Evolutionary conservation across 1,284 basidiomycete species (phyloP).

Genomic region (Grifola frondosa): DNA sequence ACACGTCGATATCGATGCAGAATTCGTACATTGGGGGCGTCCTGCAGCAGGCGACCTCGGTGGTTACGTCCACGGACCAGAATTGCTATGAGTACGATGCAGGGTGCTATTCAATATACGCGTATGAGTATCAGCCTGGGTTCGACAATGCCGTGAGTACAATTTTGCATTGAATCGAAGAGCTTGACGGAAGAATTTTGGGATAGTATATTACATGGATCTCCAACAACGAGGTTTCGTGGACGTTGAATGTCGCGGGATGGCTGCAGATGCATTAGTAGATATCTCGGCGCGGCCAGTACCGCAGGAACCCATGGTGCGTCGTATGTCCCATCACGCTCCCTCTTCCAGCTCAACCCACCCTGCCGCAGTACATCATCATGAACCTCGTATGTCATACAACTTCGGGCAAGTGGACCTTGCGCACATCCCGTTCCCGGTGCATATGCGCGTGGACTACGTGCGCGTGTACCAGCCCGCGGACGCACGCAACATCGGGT

Average conservation of each 20-base stretch:
- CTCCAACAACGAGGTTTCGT: slow-evolving; percentile 48
- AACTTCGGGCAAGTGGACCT: slow-evolving; percentile 55
- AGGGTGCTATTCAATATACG: slow-evolving; percentile 49
- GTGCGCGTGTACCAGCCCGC: slow-evolving; percentile 56
- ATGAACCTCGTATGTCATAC: slow-evolving; percentile 52
- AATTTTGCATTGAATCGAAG: slow-evolving; percentile 8
- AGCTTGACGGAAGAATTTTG: slow-evolving; percentile 20
- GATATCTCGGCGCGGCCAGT: slow-evolving; percentile 60
- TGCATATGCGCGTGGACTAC: slow-evolving; percentile 56
- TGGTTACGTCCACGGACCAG: slow-evolving; percentile 45
- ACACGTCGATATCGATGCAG: slow-evolving; percentile 45
- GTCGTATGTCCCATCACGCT: slow-evolving; percentile 15
- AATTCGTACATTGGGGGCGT: slow-evolving; percentile 55
- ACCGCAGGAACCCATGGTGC: slow-evolving; percentile 62
- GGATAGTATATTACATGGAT: slow-evolving; percentile 60
- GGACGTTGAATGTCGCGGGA: slow-evolving; percentile 56
- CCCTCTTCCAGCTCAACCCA: not conserved
- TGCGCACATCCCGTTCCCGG: slow-evolving; percentile 42
- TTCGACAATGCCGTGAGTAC: slow-evolving; percentile 35
- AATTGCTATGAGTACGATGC: slow-evolving; percentile 49
- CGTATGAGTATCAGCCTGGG: slow-evolving; percentile 44
- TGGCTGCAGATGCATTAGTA: slow-evolving; percentile 51
- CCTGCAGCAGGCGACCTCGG: slow-evolving; percentile 64
- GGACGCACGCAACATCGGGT: slow-evolving; percentile 48
- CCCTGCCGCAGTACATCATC: slow-evolving; percentile 43